Base-by-base conservation (phyloP, 495 filamentous ascomycete genomes). In the Astrothelium subdiscretum region DNA sequence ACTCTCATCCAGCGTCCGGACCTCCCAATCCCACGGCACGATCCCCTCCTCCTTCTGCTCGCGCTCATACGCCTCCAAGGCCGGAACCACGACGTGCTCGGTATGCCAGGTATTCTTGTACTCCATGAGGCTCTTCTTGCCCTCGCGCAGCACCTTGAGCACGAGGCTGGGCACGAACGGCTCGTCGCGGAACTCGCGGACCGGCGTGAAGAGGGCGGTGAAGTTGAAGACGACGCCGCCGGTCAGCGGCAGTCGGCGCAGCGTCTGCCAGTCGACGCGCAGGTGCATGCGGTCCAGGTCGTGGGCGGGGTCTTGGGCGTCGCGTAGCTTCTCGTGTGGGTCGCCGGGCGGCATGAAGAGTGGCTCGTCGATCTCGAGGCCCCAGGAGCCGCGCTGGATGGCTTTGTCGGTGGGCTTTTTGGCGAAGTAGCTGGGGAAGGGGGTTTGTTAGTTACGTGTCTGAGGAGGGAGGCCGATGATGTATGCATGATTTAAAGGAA, bases 211-310 rank as follows among this genome's bases (percentile, higher is more conserved):
- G 0, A 95, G 71, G 0, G 86, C 91, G 70, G 94, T 96, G 82
- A 92, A 96, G 70, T 96, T 96, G 75, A 96, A 96, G 2, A 90
- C 81, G 10, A 96, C 75, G 0, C 80, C 85, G 0, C 81, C 89
- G 0, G 85, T 88, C 3, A 96, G 73, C 1, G 91, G 91, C 0
- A 96, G 76, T 29, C 91, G 81, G 13, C 91, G 84, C 20, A 96
- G 79, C 0, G 91, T 96, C 73, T 96, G 91, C 89, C 90, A 94
- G 71, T 96, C 91, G 2, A 94, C 90, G n/a, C 91, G 83, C 15
- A 96, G 79, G 61, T 86, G 73, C 66, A 87, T 78, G 26, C 88
- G 82, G 0, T 80, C 76, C n/a, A 86, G 67, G 6, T 69, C 72
- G 5, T 94, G 72, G 6, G 77, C 68, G 1, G 80, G 73, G 54